Conservation (phyloP, 768 basidiomycete genomes). For the Lactarius sanguifluus region DNA sequence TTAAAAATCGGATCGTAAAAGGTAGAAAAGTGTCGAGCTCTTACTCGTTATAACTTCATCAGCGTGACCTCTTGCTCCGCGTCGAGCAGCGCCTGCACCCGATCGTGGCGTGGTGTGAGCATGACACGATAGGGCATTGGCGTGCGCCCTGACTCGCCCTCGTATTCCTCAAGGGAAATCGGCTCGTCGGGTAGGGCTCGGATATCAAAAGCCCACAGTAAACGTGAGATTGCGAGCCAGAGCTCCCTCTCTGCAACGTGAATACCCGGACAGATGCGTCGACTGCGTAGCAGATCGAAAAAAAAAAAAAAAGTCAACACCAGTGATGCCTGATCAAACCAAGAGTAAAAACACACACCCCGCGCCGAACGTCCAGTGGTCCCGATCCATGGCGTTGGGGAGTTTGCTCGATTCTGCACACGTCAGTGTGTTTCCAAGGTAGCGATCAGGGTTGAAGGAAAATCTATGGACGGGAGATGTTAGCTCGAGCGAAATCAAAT, state of each 20-base stretch:
- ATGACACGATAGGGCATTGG: constrained; percentile 44
- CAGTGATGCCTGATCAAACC: not conserved
- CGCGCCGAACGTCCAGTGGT: constrained; percentile 53
- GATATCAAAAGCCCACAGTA: constrained; percentile 51
- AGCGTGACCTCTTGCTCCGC: constrained; percentile 23
- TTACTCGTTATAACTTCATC: constrained; percentile 11
- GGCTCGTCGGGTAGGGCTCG: constrained; percentile 43
- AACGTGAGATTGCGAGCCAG: constrained; percentile 45
- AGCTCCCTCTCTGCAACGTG: constrained; percentile 48
- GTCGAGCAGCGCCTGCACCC: constrained; percentile 20
- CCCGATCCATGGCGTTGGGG: constrained; percentile 44
- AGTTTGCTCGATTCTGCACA: constrained; percentile 47
- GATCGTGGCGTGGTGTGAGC: constrained; percentile 32
- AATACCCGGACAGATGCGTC: constrained; percentile 46
- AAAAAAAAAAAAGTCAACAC: not conserved
- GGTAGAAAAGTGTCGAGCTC: not conserved
- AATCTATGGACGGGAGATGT: constrained; percentile 22
- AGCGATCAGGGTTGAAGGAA: constrained; percentile 47
- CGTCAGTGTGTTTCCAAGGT: constrained; percentile 40
- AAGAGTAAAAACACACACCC: constrained; percentile 39
- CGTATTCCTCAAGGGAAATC: constrained; percentile 48
- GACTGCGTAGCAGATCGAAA: constrained; percentile 20
- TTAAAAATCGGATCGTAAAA: not conserved
- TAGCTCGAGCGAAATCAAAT: not conserved
- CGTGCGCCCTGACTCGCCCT: constrained; percentile 47